A percentile compares a stretch with the other conserved stretches of the same genome.
Conservation (phyloP, 2,329 filamentous ascomycete species). For the Arthrobotrys megalospora region DNA sequence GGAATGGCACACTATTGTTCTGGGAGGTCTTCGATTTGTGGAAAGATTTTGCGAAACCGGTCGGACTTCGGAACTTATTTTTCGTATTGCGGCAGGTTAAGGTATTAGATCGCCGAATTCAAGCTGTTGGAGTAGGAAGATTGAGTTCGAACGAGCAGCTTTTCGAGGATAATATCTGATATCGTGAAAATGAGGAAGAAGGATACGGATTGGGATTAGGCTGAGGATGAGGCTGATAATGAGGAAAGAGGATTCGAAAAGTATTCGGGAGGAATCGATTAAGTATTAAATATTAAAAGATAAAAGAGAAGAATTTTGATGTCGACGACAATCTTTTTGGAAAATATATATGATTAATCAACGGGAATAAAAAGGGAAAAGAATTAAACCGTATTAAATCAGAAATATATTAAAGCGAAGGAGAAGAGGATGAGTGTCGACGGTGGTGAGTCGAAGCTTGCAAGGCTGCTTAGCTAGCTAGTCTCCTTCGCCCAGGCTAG, state of each 20-base stretch:
- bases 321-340: not conserved
- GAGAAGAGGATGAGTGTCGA: slow-evolving; percentile 1
- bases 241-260: not conserved
- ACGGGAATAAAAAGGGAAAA: not conserved
- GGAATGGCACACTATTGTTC: slow-evolving; percentile 25
- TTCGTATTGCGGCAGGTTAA: slow-evolving; percentile 1
- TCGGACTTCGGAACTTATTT: slow-evolving; percentile 6
- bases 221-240: slow-evolving; percentile 26
- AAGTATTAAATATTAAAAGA: slow-evolving; percentile 44
- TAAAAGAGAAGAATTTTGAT: not conserved
- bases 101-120: slow-evolving; percentile 25
- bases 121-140: slow-evolving; percentile 16
- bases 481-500: not conserved
- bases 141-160: slow-evolving; percentile 50
- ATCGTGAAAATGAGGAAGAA: slow-evolving; percentile 46
- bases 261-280: slow-evolving; percentile 28
- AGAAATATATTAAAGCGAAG: slow-evolving; percentile 20
- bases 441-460: not conserved
- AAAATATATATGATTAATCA: slow-evolving; percentile 6
- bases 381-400: not conserved
- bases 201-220: slow-evolving; percentile 28
- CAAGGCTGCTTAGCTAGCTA: slow-evolving; percentile 15
- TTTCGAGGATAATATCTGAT: slow-evolving; percentile 26
- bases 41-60: slow-evolving; percentile 26
- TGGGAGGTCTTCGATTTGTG: slow-evolving; percentile 13